Conservation (phyloP, 2,329 filamentous ascomycete genomes). For the Colletotrichum siamense region DNA sequence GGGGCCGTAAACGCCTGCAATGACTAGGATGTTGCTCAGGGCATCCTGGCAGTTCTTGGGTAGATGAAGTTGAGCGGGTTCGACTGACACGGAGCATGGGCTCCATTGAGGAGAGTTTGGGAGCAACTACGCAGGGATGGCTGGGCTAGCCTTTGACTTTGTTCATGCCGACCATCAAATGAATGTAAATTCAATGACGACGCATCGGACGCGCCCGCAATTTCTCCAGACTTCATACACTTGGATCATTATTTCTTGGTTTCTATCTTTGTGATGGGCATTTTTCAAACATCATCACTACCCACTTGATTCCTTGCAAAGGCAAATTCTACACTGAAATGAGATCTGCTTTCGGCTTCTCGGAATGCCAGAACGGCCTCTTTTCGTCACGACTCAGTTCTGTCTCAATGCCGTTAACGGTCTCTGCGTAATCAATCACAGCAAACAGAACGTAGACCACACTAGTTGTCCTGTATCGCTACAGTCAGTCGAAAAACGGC, state of each 20-base stretch:
- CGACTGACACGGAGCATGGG: not conserved
- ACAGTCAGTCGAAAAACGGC: not conserved
- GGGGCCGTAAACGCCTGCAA: not conserved
- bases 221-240: not conserved
- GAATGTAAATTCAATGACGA: not conserved
- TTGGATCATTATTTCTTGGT: not conserved
- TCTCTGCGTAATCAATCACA: not conserved
- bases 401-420: not conserved
- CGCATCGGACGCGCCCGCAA: not conserved
- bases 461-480: not conserved
- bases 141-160: not conserved
- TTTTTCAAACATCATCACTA: not conserved
- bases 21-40: not conserved
- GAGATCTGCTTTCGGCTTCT: not conserved
- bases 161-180: not conserved
- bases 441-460: not conserved
- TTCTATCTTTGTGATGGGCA: not conserved
- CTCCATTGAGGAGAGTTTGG: not conserved
- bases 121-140: not conserved
- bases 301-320: not conserved
- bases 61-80: not conserved
- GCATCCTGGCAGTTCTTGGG: not conserved
- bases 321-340: not conserved
- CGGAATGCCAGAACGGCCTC: not conserved
- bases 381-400: not conserved